Conservation (phyloP, 768 basidiomycete genomes). For the Melanogaster broomeanus region DNA sequence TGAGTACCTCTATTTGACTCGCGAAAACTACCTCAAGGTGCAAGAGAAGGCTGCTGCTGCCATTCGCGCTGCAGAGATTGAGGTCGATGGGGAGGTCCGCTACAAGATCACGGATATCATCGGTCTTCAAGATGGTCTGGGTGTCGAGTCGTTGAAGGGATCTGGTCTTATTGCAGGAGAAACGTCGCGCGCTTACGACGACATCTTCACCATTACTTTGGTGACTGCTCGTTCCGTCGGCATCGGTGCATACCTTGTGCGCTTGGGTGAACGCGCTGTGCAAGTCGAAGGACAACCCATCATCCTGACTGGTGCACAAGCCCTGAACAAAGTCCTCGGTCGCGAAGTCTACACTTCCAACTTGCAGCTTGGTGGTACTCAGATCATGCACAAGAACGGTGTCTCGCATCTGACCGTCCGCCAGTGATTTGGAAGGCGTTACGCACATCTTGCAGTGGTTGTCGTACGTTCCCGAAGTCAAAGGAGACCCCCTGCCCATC, state of each 20-base stretch:
- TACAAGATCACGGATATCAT: slow-evolving; percentile 97
- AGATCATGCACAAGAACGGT: slow-evolving; percentile 99
- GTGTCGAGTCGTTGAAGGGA: slow-evolving; percentile 93
- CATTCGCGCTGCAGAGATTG: slow-evolving; percentile 81
- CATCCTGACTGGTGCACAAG: slow-evolving; percentile 95
- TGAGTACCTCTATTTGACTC: slow-evolving; percentile 93
- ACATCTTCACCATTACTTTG: slow-evolving; percentile 99
- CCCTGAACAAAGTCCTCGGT: slow-evolving; percentile 98
- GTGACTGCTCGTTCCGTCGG: slow-evolving; percentile 99
- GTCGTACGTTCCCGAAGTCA: slow-evolving; percentile 87
- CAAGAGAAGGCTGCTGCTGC: slow-evolving; percentile 81
- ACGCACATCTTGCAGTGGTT: slow-evolving; percentile 94
- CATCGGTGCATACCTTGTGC: slow-evolving; percentile 98
- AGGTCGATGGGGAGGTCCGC: slow-evolving; percentile 83
- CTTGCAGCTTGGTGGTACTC: slow-evolving; percentile 98
- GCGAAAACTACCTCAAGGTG: slow-evolving; percentile 86
- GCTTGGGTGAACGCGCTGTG: slow-evolving; percentile 95
- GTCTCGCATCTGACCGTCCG: slow-evolving; percentile 95
- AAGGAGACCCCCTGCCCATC: slow-evolving; percentile 79
- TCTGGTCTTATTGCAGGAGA: slow-evolving; percentile 99
- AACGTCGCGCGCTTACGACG: slow-evolving; percentile 97
- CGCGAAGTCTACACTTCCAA: slow-evolving; percentile 99
- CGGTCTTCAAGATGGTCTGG: slow-evolving; percentile 95
- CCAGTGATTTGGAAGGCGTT: slow-evolving; percentile 94
- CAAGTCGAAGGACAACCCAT: slow-evolving; percentile 99